phyloP scores from a whole-genome alignment of 176 grass and related monocot genomes.

The Bolboschoenus planiculmis region DNA sequence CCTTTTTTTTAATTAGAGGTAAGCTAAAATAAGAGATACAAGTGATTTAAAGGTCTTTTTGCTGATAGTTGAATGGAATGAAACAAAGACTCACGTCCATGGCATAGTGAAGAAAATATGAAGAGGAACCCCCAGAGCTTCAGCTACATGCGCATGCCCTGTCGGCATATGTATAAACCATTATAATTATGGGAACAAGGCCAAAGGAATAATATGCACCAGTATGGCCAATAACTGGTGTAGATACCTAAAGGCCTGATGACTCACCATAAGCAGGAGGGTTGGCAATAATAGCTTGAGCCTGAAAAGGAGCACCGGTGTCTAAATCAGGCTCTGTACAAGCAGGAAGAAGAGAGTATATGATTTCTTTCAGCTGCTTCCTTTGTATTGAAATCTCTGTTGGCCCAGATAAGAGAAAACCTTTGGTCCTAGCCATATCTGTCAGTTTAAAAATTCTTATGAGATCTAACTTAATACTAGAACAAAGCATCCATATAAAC shows the following conservation, averaged over 20 bases:
- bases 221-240: not conserved
- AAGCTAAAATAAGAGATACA: not conserved
- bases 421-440: slow-evolving; percentile 98
- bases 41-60: not conserved
- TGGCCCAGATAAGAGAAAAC: slow-evolving; percentile 67
- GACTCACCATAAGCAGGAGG: slow-evolving; percentile 89
- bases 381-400: slow-evolving; percentile 83
- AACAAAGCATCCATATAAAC: not conserved
- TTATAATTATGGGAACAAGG: slow-evolving; percentile 11
- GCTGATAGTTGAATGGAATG: not conserved
- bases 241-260: not conserved
- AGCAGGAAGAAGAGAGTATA: slow-evolving; percentile 88
- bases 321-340: slow-evolving; percentile 96
- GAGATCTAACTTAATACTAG: slow-evolving; percentile 5
- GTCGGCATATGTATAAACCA: slow-evolving; percentile 23
- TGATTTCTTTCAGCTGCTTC: slow-evolving; percentile 94
- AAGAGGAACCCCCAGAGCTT: slow-evolving; percentile 85
- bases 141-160: slow-evolving; percentile 96
- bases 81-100: slow-evolving; percentile 85
- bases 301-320: slow-evolving; percentile 68
- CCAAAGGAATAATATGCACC: not conserved
- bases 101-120: slow-evolving; percentile 99
- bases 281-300: slow-evolving; percentile 96
- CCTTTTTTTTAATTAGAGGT: not conserved
- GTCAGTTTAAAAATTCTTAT: slow-evolving; percentile 20